phyloP scores from a whole-genome alignment of 495 filamentous ascomycete genomes.

The Xylaria cubensis region DNA sequence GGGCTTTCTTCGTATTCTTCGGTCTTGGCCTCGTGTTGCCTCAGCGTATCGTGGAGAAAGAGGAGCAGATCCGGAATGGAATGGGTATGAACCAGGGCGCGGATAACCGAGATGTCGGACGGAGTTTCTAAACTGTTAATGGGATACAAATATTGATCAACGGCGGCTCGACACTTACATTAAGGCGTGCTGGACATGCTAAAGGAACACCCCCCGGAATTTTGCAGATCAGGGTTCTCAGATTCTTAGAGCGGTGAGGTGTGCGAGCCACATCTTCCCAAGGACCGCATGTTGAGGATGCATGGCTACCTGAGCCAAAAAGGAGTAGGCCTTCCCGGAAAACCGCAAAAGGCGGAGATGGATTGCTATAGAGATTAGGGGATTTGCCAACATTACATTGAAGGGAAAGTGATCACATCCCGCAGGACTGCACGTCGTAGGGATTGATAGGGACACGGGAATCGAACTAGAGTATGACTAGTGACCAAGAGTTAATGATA shows the following conservation, averaged over 20 bases:
- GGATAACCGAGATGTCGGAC: constrained; percentile 42
- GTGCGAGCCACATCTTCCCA: background rate
- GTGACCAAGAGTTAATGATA: background rate
- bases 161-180: background rate
- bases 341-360: background rate
- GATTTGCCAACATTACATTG: background rate
- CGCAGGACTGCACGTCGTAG: background rate
- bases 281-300: too few relatives aligned
- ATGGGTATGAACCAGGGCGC: constrained; percentile 41
- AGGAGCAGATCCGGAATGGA: constrained; percentile 63
- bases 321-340: background rate
- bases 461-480: background rate
- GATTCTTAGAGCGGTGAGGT: background rate
- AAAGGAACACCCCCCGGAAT: background rate
- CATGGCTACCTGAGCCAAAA: background rate
- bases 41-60: constrained; percentile 65
- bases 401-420: background rate
- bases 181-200: background rate
- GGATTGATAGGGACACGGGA: background rate
- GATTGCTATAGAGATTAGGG: background rate
- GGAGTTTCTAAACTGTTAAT: constrained; percentile 58
- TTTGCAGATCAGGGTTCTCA: background rate
- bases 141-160: background rate
- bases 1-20: constrained; percentile 78
- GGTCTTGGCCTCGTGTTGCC: constrained; percentile 74